Evolutionary conservation across 768 basidiomycete genomes (phyloP), one percentile per base, ranked within the genome.

Genomic region (Leucocoprinus birnbaumii): DNA sequence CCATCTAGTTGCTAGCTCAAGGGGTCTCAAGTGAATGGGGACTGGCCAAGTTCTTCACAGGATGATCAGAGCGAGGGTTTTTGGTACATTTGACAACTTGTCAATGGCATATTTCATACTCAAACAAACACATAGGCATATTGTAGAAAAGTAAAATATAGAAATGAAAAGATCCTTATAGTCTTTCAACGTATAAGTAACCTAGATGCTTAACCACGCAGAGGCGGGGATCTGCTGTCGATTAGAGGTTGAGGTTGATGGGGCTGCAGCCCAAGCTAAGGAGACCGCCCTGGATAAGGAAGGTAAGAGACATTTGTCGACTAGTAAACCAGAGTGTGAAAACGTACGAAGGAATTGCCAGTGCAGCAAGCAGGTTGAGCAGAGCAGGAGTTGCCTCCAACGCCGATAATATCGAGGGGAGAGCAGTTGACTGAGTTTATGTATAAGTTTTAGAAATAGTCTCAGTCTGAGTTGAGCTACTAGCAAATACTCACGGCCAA

Each of bases 281-380:
- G 31, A 31, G 31, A 11, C 31, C 31, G 31, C 31, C 31, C 31
- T 31, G n/a, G n/a, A n/a, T n/a, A n/a, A 31, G 5, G 31, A 31
- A 31, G 5, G 31, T 37, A 63, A 24, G 57, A 62, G 18, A 37
- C 13, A 5, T 31, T 31, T 31, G 31, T 31, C 40, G 4, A 8
- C n/a, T n/a, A n/a, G 35, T 37, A 16, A 41, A 22, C 59, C 61
- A 18, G 48, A 48, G 54, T 57, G 19, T 16, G 6, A 21, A 31
- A 13, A 25, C 67, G 55, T 53, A 71, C 70, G 48, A 61, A 66
- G 18, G 6, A 38, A 49, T 65, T 65, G 21, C 45, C 57, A 14
- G 35, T 60, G 68, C 71, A 73, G 63, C 72, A 73, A 40, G 64
- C 63, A 19, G 67, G 57, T 45, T 68, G 63, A 37, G 65, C 53